These are phyloP conservation scores for Torulaspora indica DNA, from an alignment of 805 yeast genomes.

Conservation along the genomic window DNA sequence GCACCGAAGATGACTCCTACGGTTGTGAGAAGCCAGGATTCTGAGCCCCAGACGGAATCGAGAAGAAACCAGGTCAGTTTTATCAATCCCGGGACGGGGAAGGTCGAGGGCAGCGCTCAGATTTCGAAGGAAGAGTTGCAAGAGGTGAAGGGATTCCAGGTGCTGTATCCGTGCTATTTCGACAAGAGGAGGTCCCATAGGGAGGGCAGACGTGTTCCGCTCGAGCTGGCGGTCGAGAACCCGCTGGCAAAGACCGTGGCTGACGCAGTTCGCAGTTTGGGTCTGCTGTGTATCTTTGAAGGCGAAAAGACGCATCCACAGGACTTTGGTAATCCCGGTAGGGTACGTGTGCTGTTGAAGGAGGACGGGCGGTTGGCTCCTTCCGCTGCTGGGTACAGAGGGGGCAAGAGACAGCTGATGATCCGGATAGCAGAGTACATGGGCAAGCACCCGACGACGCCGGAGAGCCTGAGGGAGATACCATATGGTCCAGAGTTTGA, in stretches of 20 bases:
- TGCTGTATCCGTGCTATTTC: slow-evolving; percentile 88
- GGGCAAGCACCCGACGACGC: slow-evolving; percentile 62
- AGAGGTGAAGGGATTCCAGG: slow-evolving; percentile 63
- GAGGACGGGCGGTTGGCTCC: slow-evolving; percentile 43
- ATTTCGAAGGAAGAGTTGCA: slow-evolving; percentile 54
- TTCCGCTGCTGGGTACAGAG: slow-evolving; percentile 17
- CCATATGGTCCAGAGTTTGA: slow-evolving; percentile 63
- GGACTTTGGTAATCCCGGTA: slow-evolving; percentile 97
- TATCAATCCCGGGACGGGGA: slow-evolving; percentile 31
- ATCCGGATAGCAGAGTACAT: slow-evolving; percentile 57
- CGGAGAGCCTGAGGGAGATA: slow-evolving; percentile 55
- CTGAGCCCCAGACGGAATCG: slow-evolving; percentile 20
- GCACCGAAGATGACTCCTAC: slow-evolving; percentile 64
- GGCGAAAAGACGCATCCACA: slow-evolving; percentile 90
- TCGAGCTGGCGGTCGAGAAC: slow-evolving; percentile 67
- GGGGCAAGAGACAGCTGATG: slow-evolving; percentile 63
- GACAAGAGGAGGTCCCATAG: slow-evolving; percentile 68
- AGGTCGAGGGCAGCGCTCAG: slow-evolving; percentile 25
- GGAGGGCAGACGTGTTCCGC: slow-evolving; percentile 79
- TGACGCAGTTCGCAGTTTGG: slow-evolving; percentile 54
- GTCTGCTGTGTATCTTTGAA: slow-evolving; percentile 48
- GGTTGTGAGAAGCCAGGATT: slow-evolving; percentile 58
- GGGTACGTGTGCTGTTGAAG: slow-evolving; percentile 72
- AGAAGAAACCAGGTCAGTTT: slow-evolving; percentile 18
- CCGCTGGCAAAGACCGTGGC: slow-evolving; percentile 81